phyloP scores from a whole-genome alignment of 371 early-diverging fungal genomes.

The Mortierella sp. region DNA sequence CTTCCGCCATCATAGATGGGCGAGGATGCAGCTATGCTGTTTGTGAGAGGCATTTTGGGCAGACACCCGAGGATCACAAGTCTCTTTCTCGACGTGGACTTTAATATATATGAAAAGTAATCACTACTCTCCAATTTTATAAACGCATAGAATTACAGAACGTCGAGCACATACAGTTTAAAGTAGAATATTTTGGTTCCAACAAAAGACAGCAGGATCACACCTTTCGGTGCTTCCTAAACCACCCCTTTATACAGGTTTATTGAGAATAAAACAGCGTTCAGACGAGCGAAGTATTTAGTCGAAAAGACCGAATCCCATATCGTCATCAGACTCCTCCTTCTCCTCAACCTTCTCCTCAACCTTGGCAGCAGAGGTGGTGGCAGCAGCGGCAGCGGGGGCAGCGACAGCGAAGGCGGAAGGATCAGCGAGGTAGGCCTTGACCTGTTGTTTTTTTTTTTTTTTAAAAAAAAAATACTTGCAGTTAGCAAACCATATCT shows the following conservation, averaged over 20 bases:
- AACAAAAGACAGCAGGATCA: constrained; percentile 51
- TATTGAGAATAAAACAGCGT: constrained; percentile 27
- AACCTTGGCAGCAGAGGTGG: constrained; percentile 63
- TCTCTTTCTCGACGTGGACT: too few species aligned
- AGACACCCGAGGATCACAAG: too few species aligned
- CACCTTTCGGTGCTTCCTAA: constrained; percentile 39
- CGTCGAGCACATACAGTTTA: too few species aligned
- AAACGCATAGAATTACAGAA: too few species aligned
- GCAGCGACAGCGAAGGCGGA: constrained; percentile 84
- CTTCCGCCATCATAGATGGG: too few species aligned
- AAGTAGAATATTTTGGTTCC: constrained; percentile 27
- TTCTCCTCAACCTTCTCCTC: constrained; percentile 66
- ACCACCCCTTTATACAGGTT: constrained; percentile 29
- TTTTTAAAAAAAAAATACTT: background rate
- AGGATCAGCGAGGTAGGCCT: constrained; percentile 92
- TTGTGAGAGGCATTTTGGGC: too few species aligned
- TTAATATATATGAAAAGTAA: too few species aligned
- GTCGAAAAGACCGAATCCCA: constrained; percentile 91
- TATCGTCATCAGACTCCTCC: constrained; percentile 84
- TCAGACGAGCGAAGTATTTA: constrained; percentile 58
- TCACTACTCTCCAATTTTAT: too few species aligned
- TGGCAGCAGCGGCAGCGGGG: constrained; percentile 65
- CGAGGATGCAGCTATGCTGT: too few species aligned
- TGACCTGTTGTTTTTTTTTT: constrained; percentile 66
- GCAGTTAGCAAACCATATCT: constrained; percentile 1